Conservation (phyloP, 306 rosid species). For the Geum urbanum region DNA sequence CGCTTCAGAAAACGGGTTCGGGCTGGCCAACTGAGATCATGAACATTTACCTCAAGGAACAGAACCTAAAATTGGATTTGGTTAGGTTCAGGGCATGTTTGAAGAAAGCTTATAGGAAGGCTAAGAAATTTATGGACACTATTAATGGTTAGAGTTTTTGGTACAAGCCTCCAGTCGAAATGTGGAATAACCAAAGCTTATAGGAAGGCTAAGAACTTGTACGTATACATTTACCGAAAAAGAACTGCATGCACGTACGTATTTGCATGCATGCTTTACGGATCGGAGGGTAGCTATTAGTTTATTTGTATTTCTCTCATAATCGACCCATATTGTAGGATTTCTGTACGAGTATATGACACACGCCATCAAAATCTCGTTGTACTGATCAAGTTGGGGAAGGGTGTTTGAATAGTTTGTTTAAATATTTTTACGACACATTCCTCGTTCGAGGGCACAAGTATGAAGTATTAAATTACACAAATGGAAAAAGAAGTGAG, state of each 20-base stretch:
- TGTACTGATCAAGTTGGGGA: too few species aligned
- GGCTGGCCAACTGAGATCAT: conserved; percentile 28
- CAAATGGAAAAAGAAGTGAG: neutral
- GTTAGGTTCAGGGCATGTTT: conserved; percentile 26
- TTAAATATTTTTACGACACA: too few species aligned
- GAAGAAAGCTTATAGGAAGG: conserved; percentile 28
- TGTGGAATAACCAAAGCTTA: neutral
- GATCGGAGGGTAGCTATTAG: too few species aligned
- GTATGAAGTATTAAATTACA: too few species aligned
- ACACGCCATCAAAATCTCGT: too few species aligned
- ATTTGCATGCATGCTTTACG: too few species aligned
- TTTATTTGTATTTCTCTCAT: neutral
- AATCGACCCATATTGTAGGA: neutral
- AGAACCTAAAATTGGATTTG: conserved; percentile 35
- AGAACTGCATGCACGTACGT: neutral
- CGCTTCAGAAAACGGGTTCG: neutral
- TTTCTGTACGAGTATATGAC: too few species aligned
- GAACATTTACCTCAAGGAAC: conserved; percentile 33
- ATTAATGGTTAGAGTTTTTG: neutral
- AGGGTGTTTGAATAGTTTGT: too few species aligned
- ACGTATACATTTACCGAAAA: neutral
- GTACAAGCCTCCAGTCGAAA: neutral
- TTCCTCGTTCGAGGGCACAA: too few species aligned
- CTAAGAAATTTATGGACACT: conserved; percentile 18
- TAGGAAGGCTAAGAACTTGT: neutral